Evolutionary conservation across 176 grass and related monocot species (phyloP), one percentile per base, ranked within the genome.

Genomic region (Rhynchospora breviuscula): DNA sequence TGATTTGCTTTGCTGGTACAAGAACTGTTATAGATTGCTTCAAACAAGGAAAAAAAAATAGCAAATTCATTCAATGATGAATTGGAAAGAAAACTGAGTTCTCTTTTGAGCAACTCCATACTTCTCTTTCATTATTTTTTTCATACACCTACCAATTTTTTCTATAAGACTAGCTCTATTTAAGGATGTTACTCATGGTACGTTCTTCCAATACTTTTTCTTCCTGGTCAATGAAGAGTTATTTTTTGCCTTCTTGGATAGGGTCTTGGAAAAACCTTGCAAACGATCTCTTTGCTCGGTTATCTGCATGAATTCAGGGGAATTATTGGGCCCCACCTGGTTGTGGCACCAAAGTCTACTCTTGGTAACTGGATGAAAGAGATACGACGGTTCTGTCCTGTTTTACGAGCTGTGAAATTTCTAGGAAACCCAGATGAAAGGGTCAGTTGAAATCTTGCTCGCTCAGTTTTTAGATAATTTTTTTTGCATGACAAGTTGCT

Each of bases 341-440:
- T 99, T 15, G 96, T 99, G 74, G 96, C 96, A 48, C 96, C 96
- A 19, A 99, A 99, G 84, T 99, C 96, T 77, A 99, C 96, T 81
- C 96, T 99, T 83, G 96, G 96, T 12, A 99, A 99, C 18, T 99
- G 96, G 96, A 99, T 99, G 3, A 99, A 84, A 76, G 96, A 99
- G 82, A 99, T 99, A 33, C 87, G 87, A 40, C 91, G 96, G 35
- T 99, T 99, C 84, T 99, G 96, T 81, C 96, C 96, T 79, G 54
- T 95, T 83, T 76, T 99, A 25, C 85, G 88, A 62, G 93, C 93
- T 86, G 86, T 99, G 44, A 99, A 99, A 62, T 95, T 99, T 73
- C 83, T 99, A 22, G 96, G 96, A 35, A 95, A 95, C 84, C 96
- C 89, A 84, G 96, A 99, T 87, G 96, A 99, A 81, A 95, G 96